Conservation (phyloP, 768 basidiomycete species). For the Inosperma sp. region DNA sequence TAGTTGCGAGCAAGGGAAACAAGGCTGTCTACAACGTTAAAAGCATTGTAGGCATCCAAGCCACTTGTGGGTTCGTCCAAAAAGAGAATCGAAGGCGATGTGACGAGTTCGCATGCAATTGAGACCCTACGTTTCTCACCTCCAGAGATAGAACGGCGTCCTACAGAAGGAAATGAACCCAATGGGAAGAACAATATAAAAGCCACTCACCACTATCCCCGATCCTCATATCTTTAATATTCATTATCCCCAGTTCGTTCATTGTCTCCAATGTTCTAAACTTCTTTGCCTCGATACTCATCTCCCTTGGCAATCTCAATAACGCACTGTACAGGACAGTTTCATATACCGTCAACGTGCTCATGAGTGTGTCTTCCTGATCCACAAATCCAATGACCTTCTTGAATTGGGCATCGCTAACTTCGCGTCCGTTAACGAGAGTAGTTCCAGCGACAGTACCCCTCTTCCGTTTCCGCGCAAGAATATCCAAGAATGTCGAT, state of each 20-base stretch:
- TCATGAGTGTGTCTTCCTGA: constrained; percentile 97
- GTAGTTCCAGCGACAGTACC: constrained; percentile 71
- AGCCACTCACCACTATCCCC: constrained; percentile 71
- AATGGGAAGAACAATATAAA: background rate
- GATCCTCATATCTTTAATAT: constrained; percentile 85
- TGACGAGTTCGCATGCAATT: constrained; percentile 97
- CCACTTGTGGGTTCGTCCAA: constrained; percentile 97
- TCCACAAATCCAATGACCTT: constrained; percentile 93
- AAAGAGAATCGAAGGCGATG: constrained; percentile 92
- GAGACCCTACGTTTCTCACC: constrained; percentile 97
- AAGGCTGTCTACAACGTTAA: constrained; percentile 88
- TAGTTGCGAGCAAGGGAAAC: constrained; percentile 82
- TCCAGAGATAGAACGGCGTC: constrained; percentile 88
- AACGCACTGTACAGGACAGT: constrained; percentile 93
- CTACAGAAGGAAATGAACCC: constrained; percentile 33
- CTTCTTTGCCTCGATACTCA: constrained; percentile 94
- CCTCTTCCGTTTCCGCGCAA: constrained; percentile 85
- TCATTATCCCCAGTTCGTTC: constrained; percentile 90
- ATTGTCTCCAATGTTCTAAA: constrained; percentile 92
- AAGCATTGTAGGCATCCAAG: constrained; percentile 92
- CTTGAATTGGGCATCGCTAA: constrained; percentile 71
- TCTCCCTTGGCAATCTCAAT: constrained; percentile 85
- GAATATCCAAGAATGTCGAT: constrained; percentile 93
- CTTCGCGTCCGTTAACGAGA: constrained; percentile 81
- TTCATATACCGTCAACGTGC: constrained; percentile 96